Base-by-base conservation (phyloP, 306 rosid genomes). In the Rosa persica region DNA sequence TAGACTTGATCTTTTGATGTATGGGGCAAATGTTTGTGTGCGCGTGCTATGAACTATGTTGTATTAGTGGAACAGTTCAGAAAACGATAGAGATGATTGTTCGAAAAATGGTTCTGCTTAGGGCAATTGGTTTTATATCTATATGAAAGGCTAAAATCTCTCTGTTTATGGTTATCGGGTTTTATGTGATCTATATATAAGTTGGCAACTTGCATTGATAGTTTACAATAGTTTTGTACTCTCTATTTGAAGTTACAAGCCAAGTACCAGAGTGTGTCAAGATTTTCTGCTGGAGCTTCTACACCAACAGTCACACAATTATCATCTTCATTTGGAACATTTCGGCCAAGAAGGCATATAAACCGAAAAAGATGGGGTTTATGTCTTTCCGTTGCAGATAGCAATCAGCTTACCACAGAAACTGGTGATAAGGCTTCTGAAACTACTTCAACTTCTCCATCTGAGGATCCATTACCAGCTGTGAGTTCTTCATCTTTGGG, bases 361-460 rank as follows among this genome's bases (percentile, higher is more conserved):
- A 88, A 89, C 79, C 86, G 76, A 70, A 87, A 72, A 86, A 76
- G 84, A 52, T 70, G 61, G 48, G 55, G 83, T 40, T 67, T 71
- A 47, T 80, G 87, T 84, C 82, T 85, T 76, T 85, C 93, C 25
- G 88, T 89, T 49, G 89, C 95, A 64, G 89, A 88, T 65, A 83
- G 97, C 77, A 89, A 91, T 79, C 90, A 80, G 83, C 84, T 89
- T 39, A 87, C 86, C 62, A 76, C 97, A 70, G 89, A 84, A 65
- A 67, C 87, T 19, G 73, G 81, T 61, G 92, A 81, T 16, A 84
- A 87, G 78, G 82, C 81, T 73, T 73, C 86, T 57, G 81, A 54
- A 67, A 83, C 67, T 64, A 43, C 86, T 46, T 87, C 77, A 82
- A 86, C 60, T 68, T 74, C 88, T 73, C 67, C 77, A 47, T 47